These are phyloP conservation scores for Terana coerulea DNA, from an alignment of 768 basidiomycete species.

Conservation along the genomic window DNA sequence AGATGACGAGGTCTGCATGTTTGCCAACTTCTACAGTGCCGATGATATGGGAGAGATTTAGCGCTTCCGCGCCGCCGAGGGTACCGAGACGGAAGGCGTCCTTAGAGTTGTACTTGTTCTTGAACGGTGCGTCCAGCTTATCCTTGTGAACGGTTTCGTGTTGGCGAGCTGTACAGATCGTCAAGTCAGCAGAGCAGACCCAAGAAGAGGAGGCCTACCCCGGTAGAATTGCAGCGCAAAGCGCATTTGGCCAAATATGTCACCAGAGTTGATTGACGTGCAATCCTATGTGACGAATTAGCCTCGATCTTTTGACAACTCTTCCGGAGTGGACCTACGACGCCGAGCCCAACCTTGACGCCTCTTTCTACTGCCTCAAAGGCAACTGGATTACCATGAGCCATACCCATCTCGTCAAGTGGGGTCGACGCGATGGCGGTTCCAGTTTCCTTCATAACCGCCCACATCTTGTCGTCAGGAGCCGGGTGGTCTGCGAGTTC, in stretches of 20 bases:
- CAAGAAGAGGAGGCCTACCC: conserved; percentile 11
- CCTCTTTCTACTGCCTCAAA: conserved; percentile 26
- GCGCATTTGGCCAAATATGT: conserved; percentile 29
- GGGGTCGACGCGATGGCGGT: conserved; percentile 26
- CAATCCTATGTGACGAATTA: conserved; percentile 16
- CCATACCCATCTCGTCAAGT: conserved; percentile 30
- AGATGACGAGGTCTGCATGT: conserved; percentile 27
- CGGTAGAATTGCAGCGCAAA: conserved; percentile 26
- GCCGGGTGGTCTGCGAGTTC: conserved; percentile 19
- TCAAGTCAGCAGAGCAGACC: background rate
- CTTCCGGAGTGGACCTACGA: conserved; percentile 14
- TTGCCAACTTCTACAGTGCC: conserved; percentile 30
- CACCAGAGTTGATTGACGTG: conserved; percentile 26
- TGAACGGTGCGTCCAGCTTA: conserved; percentile 13
- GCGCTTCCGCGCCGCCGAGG: conserved; percentile 28
- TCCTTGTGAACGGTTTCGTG: conserved; percentile 18
- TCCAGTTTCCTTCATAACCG: conserved; percentile 23
- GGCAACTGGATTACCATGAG: conserved; percentile 26
- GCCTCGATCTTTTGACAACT: background rate
- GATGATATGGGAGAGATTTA: conserved; percentile 22
- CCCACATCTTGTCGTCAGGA: conserved; percentile 26
- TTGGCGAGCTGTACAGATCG: conserved; percentile 8
- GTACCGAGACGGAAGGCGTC: conserved; percentile 28
- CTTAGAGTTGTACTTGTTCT: conserved; percentile 19
- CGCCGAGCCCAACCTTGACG: conserved; percentile 27